Evolutionary conservation across 2,329 filamentous ascomycete species (phyloP).

Genomic region (Stachybotrys chartarum): DNA sequence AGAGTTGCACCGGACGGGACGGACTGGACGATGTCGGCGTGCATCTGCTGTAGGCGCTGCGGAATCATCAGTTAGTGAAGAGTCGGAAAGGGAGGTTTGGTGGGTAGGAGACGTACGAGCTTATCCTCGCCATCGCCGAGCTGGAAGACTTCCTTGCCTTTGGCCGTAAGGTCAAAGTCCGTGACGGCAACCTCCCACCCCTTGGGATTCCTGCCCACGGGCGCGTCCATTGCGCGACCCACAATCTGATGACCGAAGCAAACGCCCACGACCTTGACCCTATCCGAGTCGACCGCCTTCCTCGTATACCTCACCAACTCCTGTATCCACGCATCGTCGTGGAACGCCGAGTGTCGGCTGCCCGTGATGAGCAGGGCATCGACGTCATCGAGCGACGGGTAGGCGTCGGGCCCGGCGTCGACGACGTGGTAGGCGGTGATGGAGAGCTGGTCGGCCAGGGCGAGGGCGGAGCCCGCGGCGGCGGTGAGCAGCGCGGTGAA

Average conservation of each 20-base stretch:
- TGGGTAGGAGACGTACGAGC: constrained; percentile 35
- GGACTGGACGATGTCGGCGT: constrained; percentile 34
- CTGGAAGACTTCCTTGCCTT: constrained; percentile 31
- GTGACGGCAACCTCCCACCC: constrained; percentile 40
- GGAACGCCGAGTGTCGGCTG: constrained; percentile 47
- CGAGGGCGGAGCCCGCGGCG: constrained; percentile 36
- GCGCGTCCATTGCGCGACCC: constrained; percentile 31
- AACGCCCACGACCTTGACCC: constrained; percentile 55
- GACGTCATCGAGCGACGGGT: constrained; percentile 65
- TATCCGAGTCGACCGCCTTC: constrained; percentile 20
- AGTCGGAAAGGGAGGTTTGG: constrained; percentile 54
- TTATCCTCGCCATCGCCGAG: constrained; percentile 15
- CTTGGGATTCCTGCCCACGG: constrained; percentile 27
- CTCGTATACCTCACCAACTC: constrained; percentile 31
- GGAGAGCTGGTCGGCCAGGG: constrained; percentile 40
- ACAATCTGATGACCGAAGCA: constrained; percentile 44
- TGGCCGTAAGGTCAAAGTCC: constrained; percentile 28
- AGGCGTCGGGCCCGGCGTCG: constrained; percentile 46
- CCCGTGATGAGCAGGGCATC: constrained; percentile 83
- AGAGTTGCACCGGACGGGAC: constrained; percentile 30
- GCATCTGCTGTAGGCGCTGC: constrained; percentile 45
- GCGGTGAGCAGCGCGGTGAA: constrained; percentile 54
- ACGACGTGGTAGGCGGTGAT: constrained; percentile 68
- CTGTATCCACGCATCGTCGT: constrained; percentile 36
- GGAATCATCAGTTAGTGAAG: constrained; percentile 56